These are phyloP conservation scores for Leptodermis oblonga DNA, from an alignment of 257 asterid genomes.

Conservation along the genomic window DNA sequence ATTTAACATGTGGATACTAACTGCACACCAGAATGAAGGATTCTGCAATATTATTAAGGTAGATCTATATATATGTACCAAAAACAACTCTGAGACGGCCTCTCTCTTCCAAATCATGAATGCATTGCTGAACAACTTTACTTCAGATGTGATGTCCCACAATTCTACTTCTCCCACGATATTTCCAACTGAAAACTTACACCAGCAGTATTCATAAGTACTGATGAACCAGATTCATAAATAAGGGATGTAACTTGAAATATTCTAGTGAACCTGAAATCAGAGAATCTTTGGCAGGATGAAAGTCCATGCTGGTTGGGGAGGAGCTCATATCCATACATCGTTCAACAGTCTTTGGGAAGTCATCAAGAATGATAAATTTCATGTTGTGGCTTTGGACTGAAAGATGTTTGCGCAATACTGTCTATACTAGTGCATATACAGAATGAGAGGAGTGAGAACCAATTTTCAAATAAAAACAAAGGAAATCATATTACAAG, in stretches of 20 bases:
- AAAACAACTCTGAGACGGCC: constrained; percentile 25
- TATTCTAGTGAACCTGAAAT: constrained; percentile 46
- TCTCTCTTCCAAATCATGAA: constrained; percentile 34
- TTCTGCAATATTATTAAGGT: not conserved
- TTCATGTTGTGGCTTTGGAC: constrained; percentile 19
- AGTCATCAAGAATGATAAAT: constrained; percentile 28
- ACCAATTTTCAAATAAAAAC: not conserved
- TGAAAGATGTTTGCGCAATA: constrained; percentile 11
- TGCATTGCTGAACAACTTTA: constrained; percentile 39
- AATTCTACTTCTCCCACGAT: constrained; percentile 51
- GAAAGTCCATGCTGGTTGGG: constrained; percentile 64
- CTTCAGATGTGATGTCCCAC: constrained; percentile 45
- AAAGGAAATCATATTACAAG: not conserved
- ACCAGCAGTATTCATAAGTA: constrained; percentile 14
- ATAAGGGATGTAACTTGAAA: constrained; percentile 7
- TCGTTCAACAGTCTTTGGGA: constrained; percentile 48
- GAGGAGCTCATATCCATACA: constrained; percentile 34
- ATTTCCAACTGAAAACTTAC: constrained; percentile 49
- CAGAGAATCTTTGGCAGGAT: constrained; percentile 57
- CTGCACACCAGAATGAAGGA: not conserved
- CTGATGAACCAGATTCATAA: constrained; percentile 8
- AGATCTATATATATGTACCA: constrained; percentile 33
- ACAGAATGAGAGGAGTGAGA: not conserved
- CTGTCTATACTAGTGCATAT: constrained; percentile 36
- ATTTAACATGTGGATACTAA: not conserved